phyloP scores from a whole-genome alignment of 805 yeast species.

The Wickerhamomyces hampshirensis region DNA sequence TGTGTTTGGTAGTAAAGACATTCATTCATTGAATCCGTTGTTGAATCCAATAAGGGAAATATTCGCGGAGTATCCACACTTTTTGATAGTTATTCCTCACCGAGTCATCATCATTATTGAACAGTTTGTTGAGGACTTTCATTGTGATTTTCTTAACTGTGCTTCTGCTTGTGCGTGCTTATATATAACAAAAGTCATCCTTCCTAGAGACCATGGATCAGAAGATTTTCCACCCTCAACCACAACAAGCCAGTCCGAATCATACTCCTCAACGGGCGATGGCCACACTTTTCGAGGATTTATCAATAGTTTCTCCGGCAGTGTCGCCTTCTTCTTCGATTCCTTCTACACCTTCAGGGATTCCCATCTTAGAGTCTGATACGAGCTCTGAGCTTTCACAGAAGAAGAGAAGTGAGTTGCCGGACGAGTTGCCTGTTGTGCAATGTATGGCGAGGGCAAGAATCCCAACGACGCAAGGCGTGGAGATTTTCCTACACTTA shows the following conservation, averaged over 20 bases:
- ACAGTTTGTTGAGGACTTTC: too few relatives aligned
- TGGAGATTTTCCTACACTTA: conserved; percentile 87
- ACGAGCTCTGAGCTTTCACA: conserved; percentile 4
- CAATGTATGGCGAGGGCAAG: conserved; percentile 91
- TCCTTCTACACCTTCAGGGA: conserved; percentile 24
- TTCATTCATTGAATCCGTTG: too few relatives aligned
- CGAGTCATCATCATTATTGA: too few relatives aligned
- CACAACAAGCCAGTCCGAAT: too few relatives aligned
- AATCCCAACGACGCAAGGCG: conserved; percentile 93
- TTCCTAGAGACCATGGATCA: too few relatives aligned
- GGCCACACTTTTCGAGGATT: conserved; percentile 30
- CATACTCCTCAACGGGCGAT: too few relatives aligned
- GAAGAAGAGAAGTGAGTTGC: conserved; percentile 37
- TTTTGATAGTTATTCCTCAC: conserved; percentile 1
- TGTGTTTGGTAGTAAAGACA: too few relatives aligned
- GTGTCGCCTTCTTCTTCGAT: conserved; percentile 27
- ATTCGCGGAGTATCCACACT: conserved; percentile 1
- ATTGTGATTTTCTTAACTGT: too few relatives aligned
- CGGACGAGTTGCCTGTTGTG: conserved; percentile 64
- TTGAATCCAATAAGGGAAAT: too few relatives aligned
- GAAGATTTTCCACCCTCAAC: too few relatives aligned
- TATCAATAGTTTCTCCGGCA: conserved; percentile 38
- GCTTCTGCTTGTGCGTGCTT: too few relatives aligned
- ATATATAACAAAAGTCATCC: too few relatives aligned
- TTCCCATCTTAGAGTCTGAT: conserved; percentile 18